Conservation (phyloP, 768 basidiomycete genomes). For the Tulasnella sp. region DNA sequence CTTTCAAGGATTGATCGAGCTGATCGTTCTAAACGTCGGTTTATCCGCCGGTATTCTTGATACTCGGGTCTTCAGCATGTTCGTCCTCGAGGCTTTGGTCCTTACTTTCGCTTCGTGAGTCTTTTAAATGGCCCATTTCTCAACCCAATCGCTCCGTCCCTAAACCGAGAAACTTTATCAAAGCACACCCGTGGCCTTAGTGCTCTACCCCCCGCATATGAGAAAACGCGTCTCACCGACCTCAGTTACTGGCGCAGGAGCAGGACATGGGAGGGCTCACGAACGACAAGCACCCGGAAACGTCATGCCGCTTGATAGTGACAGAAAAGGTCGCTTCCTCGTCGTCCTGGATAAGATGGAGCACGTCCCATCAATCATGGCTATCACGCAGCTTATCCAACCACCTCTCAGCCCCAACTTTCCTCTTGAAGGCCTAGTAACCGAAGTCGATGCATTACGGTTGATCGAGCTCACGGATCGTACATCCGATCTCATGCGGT, state of each 20-base stretch:
- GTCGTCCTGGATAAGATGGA: constrained; percentile 86
- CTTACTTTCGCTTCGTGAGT: constrained; percentile 46
- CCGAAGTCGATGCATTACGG: constrained; percentile 59
- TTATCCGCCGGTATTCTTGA: constrained; percentile 64
- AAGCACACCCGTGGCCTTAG: constrained; percentile 51
- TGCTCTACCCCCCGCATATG: constrained; percentile 53
- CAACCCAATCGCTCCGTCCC: background rate
- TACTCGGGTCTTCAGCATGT: constrained; percentile 80
- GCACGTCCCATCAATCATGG: constrained; percentile 82
- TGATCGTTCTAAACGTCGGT: constrained; percentile 94
- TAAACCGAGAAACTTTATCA: background rate
- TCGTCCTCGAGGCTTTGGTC: constrained; percentile 72
- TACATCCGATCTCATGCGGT: constrained; percentile 50
- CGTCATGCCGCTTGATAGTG: constrained; percentile 22
- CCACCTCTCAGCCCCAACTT: constrained; percentile 19
- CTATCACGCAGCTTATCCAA: constrained; percentile 72
- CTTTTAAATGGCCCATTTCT: background rate
- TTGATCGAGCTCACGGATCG: constrained; percentile 73
- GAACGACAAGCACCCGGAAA: constrained; percentile 20
- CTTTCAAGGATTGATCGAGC: constrained; percentile 49
- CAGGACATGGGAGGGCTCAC: constrained; percentile 31
- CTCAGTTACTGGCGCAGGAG: constrained; percentile 39
- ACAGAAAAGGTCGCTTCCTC: constrained; percentile 53
- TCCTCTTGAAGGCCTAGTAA: background rate
- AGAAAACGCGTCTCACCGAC: constrained; percentile 40